Evolutionary conservation across 1,284 basidiomycete genomes (phyloP), one percentile per base, ranked within the genome.

Genomic region (Limonomyces culmigenus): DNA sequence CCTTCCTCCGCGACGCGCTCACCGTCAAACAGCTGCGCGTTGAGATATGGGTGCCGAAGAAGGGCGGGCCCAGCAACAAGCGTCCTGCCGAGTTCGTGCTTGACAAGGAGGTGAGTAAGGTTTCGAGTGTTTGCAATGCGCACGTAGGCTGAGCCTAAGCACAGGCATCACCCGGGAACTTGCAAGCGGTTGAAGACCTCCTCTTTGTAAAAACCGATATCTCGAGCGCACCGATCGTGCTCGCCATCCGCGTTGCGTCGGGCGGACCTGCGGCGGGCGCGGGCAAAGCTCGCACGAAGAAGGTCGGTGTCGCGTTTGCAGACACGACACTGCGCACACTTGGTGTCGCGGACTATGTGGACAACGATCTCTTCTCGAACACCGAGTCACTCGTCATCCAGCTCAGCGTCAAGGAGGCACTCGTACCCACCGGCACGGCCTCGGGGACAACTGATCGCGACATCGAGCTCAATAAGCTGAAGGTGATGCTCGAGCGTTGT

Each of bases 371-470:
- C 10, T 97, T 92, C 56, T 91, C 87, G 1, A 98, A 98, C 50
- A 81, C 83, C 3, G 93, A 98, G 86, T 92, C 88, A 3, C 69
- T 98, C 12, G 63, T 97, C 33, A 97, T 98, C 42, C 95, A 98
- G 54, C 71, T 98, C 1, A 92, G 88, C 2, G 88, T 92, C 32
- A 98, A 98, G 53, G 95, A 99, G 56, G 91, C 87, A 20, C 67
- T 83, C 39, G 62, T 83, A 25, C 65, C 75, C 0, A 70, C 70
- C 0, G 75, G 76, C n/a, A 80, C 78, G 3, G 54, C 59, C 0
- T 65, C 70, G 19, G 77, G 77, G 0, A 72, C 59, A 2, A 76
- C 78, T 1, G 77, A 83, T 49, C 67, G 79, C 20, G 89, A 97
- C 51, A 65, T 89, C 40, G 92, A 98, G 44, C 58, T 92, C 19